Percentiles rank a stretch among this genome's conserved stretches.
These are phyloP conservation scores for Oenanthe javanica DNA, from an alignment of 140 eudicot genomes.

Conservation along the genomic window DNA sequence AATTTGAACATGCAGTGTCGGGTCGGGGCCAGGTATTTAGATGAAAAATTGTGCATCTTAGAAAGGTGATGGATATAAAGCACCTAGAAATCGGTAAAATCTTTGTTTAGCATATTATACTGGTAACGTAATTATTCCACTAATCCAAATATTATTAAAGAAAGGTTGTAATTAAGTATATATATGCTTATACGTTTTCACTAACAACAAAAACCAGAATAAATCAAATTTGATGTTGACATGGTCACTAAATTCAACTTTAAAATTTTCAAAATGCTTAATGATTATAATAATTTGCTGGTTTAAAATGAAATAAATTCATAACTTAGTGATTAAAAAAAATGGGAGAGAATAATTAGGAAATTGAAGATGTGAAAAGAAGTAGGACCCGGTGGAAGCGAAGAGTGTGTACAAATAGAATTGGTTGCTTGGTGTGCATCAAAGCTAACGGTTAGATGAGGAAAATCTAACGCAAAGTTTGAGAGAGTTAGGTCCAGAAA, in stretches of 20 bases:
- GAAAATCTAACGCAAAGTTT: conserved; percentile 25
- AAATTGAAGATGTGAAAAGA: neutral
- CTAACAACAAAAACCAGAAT: neutral
- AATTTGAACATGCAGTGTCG: neutral
- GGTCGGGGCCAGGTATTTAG: neutral
- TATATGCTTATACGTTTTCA: neutral
- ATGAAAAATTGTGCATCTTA: neutral
- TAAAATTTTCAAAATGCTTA: neutral
- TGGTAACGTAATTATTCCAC: neutral
- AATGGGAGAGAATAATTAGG: neutral
- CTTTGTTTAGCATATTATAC: no score
- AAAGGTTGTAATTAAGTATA: neutral
- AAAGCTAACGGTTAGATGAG: conserved; percentile 35
- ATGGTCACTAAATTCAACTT: neutral
- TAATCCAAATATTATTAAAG: neutral
- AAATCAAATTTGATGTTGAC: neutral
- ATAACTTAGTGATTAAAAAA: no score
- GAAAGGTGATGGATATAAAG: neutral
- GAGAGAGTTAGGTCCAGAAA: conserved; percentile 31
- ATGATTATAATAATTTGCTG: neutral
- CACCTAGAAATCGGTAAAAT: neutral
- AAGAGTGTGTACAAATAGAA: neutral
- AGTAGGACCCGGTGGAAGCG: neutral
- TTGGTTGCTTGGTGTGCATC: conserved; percentile 26
- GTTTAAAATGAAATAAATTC: neutral